A percentile compares a stretch with the other conserved stretches of the same genome.
phyloP scores from a whole-genome alignment of 345 rosid species.

The Noccaea bulbosa region DNA sequence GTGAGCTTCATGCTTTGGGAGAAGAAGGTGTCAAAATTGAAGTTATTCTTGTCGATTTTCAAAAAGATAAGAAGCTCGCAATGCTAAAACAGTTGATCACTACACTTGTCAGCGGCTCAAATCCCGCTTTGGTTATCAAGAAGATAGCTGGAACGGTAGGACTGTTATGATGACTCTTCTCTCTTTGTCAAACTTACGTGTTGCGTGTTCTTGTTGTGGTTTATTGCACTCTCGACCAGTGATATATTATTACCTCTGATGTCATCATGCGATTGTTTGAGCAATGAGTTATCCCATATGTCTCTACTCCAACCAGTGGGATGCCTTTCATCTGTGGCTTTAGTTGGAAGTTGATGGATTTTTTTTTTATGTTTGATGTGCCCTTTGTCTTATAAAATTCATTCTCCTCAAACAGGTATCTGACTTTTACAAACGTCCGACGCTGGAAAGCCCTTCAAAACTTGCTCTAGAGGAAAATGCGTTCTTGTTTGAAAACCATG shows the following conservation, averaged over 20 bases:
- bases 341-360: neutral
- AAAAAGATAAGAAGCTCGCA: conserved; percentile 85
- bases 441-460: conserved; percentile 85
- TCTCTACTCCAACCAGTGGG: neutral
- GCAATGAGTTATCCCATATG: no score
- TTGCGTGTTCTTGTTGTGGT: conserved; percentile 2
- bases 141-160: conserved; percentile 95
- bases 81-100: conserved; percentile 86
- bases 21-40: conserved; percentile 75
- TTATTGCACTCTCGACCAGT: no score
- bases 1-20: conserved; percentile 83
- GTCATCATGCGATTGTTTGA: neutral
- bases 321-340: conserved; percentile 2
- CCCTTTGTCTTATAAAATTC: neutral
- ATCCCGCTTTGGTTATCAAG: conserved; percentile 85
- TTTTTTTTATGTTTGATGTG: conserved; percentile 4
- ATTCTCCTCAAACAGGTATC: conserved; percentile 58
- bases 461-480: conserved; percentile 71
- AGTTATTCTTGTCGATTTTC: conserved; percentile 82
- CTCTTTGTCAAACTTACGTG: conserved; percentile 14
- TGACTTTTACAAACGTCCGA: conserved; percentile 84
- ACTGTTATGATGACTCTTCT: conserved; percentile 19
- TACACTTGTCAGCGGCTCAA: conserved; percentile 77
- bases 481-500: conserved; percentile 69
- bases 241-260: no score